Evolutionary conservation across 345 rosid species (phyloP).

Genomic region (Capsella bursapastoris): DNA sequence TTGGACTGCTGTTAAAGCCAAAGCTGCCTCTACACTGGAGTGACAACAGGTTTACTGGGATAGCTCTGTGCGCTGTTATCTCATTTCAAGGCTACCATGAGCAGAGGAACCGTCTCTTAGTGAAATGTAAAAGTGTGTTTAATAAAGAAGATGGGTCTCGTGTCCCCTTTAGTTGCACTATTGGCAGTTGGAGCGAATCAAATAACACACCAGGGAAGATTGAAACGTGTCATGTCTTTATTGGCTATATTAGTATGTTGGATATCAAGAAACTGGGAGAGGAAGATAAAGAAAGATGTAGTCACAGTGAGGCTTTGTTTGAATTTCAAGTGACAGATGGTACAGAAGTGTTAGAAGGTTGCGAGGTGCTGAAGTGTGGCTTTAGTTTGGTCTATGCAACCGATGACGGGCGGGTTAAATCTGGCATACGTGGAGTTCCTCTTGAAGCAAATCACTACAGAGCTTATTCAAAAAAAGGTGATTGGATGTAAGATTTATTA

Average conservation of each 20-base stretch:
- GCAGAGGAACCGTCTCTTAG: background rate
- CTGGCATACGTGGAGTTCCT: background rate
- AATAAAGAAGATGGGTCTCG: background rate
- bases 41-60: background rate
- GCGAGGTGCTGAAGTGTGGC: constrained; percentile 7
- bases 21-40: constrained; percentile 3
- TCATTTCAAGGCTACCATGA: background rate
- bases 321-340: constrained; percentile 7
- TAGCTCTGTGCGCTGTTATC: constrained; percentile 12
- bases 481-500: background rate
- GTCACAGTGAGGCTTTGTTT: background rate
- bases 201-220: background rate
- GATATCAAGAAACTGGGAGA: background rate
- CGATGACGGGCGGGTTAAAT: background rate
- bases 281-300: background rate
- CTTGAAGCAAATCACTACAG: background rate
- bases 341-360: background rate
- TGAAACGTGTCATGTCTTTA: background rate
- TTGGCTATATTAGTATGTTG: background rate
- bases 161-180: background rate
- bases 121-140: background rate
- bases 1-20: background rate
- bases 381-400: background rate
- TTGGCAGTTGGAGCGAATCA: background rate
- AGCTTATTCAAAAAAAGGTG: background rate